A percentile compares a stretch with the other conserved stretches of the same genome.
Evolutionary conservation across 768 basidiomycete genomes (phyloP).

Genomic region (Neoboletus subvelutipes): DNA sequence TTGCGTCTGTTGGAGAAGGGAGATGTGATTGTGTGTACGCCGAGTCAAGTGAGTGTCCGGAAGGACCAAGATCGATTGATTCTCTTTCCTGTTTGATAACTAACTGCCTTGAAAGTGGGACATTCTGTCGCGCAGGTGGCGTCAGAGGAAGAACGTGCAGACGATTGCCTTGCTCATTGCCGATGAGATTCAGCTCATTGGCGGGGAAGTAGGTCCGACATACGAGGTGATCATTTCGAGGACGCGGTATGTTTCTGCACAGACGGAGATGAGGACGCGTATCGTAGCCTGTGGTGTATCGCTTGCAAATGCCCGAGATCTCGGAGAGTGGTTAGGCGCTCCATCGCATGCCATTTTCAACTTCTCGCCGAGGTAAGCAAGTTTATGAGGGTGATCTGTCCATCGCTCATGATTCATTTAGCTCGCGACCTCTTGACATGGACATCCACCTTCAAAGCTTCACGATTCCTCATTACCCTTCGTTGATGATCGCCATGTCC

Average conservation of each 20-base stretch:
- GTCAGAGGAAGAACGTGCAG: slow-evolving; percentile 95
- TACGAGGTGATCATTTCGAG: slow-evolving; percentile 96
- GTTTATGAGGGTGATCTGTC: neutral
- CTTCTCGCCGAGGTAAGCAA: slow-evolving; percentile 80
- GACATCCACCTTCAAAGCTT: slow-evolving; percentile 97
- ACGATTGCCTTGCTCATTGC: slow-evolving; percentile 90
- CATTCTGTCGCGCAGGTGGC: slow-evolving; percentile 90
- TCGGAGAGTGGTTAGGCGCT: slow-evolving; percentile 98
- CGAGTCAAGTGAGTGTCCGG: slow-evolving; percentile 63
- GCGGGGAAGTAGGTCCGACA: slow-evolving; percentile 92
- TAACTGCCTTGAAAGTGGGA: slow-evolving; percentile 70
- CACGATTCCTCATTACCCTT: slow-evolving; percentile 95
- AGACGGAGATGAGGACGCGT: slow-evolving; percentile 89
- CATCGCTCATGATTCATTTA: slow-evolving; percentile 30
- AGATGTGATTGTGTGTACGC: slow-evolving; percentile 93
- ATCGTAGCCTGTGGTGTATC: slow-evolving; percentile 96
- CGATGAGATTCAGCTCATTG: slow-evolving; percentile 93
- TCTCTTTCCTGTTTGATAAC: neutral
- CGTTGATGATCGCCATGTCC: slow-evolving; percentile 98
- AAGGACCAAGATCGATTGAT: too few relatives aligned
- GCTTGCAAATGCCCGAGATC: slow-evolving; percentile 90
- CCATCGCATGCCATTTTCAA: slow-evolving; percentile 96
- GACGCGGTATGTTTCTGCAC: slow-evolving; percentile 94
- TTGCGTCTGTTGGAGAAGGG: slow-evolving; percentile 85
- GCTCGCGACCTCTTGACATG: slow-evolving; percentile 95